Percentiles rank a stretch among this genome's conserved stretches.
Evolutionary conservation across 768 basidiomycete genomes (phyloP).

Genomic region (Amanita thiersii): DNA sequence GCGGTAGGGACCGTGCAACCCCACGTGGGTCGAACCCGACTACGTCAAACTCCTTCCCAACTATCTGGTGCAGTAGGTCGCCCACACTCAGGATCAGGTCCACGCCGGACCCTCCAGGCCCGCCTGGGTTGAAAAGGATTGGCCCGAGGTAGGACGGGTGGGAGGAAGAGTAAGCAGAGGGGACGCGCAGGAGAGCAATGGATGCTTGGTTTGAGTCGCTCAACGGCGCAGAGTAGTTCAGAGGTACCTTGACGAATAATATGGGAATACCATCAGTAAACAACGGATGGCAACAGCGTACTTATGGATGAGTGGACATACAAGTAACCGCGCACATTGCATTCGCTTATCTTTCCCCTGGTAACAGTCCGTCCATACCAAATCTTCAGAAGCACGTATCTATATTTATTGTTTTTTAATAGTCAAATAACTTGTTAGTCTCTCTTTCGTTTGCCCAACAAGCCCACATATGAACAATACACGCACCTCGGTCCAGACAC

Average conservation of each 20-base stretch:
- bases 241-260: conserved; percentile 27
- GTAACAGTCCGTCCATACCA: no score
- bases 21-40: conserved; percentile 41
- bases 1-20: conserved; percentile 24
- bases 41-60: conserved; percentile 37
- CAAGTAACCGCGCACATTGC: background rate
- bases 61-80: conserved; percentile 16
- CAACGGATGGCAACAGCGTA: no score
- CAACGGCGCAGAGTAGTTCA: conserved; percentile 33
- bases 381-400: no score
- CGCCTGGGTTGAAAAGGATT: conserved; percentile 39
- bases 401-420: no score
- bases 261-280: background rate
- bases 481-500: no score
- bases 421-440: no score
- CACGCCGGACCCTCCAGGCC: conserved; percentile 39
- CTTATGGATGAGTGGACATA: background rate
- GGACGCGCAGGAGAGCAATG: conserved; percentile 35
- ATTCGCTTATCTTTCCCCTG: no score
- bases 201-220: conserved; percentile 23
- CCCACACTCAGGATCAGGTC: conserved; percentile 17
- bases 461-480: no score
- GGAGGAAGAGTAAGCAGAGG: conserved; percentile 19
- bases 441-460: no score
- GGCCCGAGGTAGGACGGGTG: conserved; percentile 32